These are phyloP conservation scores for Ophiostoma triangulosporum DNA, from an alignment of 2,329 filamentous ascomycete genomes.

Conservation along the genomic window DNA sequence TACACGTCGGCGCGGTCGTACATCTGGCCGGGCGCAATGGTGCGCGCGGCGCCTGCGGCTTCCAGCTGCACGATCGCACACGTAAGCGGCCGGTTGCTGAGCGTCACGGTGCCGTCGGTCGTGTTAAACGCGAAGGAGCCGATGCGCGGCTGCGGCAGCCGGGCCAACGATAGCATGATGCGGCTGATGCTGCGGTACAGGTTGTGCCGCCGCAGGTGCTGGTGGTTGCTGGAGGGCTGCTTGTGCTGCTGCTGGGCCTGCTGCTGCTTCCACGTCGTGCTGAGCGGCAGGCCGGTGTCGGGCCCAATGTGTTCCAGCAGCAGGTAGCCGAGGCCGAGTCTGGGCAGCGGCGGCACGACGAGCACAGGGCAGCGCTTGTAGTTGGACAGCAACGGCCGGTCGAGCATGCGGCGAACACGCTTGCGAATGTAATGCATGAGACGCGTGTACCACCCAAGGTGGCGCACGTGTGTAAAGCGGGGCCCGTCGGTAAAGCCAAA, in stretches of 20 bases:
- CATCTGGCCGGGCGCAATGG: conserved; percentile 18
- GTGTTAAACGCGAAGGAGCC: conserved; percentile 17
- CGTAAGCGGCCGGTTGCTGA: conserved; percentile 8
- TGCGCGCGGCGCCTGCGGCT: conserved; percentile 19
- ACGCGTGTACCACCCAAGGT: conserved; percentile 3
- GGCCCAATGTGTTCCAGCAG: conserved; percentile 18
- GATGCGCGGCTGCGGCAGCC: conserved; percentile 19
- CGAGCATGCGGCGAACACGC: not conserved
- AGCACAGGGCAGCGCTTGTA: conserved; percentile 10
- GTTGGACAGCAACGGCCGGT: conserved; percentile 8
- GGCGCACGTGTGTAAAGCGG: conserved; percentile 6
- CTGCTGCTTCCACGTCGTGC: conserved; percentile 16
- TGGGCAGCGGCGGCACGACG: no score
- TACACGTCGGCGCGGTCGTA: conserved; percentile 20
- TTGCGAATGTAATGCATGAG: not conserved
- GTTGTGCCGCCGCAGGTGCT: conserved; percentile 13
- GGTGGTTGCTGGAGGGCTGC: not conserved
- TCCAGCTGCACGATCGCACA: conserved; percentile 19
- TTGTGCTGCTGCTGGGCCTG: conserved; percentile 7
- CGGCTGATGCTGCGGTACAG: conserved; percentile 20
- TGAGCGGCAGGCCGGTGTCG: conserved; percentile 18
- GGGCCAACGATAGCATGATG: conserved; percentile 19
- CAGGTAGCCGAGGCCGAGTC: conserved; percentile 13
- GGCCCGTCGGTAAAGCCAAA: conserved; percentile 10
- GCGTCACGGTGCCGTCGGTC: conserved; percentile 13